Conservation (phyloP, 441 rosid genomes). For the Eutrema salsugineum region DNA sequence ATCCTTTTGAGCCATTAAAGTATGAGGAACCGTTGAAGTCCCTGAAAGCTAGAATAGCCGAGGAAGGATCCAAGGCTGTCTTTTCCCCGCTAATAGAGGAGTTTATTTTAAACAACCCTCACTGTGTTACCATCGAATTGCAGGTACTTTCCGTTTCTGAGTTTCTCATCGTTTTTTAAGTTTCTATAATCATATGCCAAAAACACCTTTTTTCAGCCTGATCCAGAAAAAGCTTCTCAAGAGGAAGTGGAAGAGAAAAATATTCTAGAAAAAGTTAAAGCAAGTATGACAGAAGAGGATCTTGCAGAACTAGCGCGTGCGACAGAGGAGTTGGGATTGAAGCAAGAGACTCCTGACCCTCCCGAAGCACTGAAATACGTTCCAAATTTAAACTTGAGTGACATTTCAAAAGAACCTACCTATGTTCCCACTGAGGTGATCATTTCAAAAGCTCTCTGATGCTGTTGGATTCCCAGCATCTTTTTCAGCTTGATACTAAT, state of each 20-base stretch:
- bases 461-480: neutral
- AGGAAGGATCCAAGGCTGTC: conserved; percentile 87
- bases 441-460: conserved; percentile 9
- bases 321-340: conserved; percentile 74
- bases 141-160: conserved; percentile 42
- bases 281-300: conserved; percentile 83
- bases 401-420: conserved; percentile 87
- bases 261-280: conserved; percentile 57
- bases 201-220: conserved; percentile 51
- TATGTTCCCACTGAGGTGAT: conserved; percentile 69
- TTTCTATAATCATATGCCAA: conserved; percentile 1
- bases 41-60: conserved; percentile 75
- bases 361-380: conserved; percentile 80
- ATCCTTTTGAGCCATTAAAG: conserved; percentile 90
- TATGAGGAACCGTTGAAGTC: conserved; percentile 76
- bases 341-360: conserved; percentile 94
- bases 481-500: conserved; percentile 4
- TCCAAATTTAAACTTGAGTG: conserved; percentile 69
- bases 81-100: conserved; percentile 87
- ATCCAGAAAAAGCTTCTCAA: conserved; percentile 75
- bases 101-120: conserved; percentile 70
- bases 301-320: conserved; percentile 80
- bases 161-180: neutral
- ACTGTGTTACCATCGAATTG: conserved; percentile 86
- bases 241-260: conserved; percentile 82